phyloP scores from a whole-genome alignment of 257 asterid species.

The Misopates orontium region DNA sequence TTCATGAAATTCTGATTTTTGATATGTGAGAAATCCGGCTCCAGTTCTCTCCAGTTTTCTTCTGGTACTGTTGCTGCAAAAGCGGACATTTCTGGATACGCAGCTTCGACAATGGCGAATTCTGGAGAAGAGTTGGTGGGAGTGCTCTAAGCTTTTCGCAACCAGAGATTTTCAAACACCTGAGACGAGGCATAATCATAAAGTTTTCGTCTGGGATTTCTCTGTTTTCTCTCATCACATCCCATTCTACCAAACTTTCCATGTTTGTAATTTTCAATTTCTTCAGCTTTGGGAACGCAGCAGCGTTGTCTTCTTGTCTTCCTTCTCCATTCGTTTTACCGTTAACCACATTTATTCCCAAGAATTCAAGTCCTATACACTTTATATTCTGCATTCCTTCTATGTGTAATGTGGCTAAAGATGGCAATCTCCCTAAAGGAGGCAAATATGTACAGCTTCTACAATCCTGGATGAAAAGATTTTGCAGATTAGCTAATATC shows the following conservation, averaged over 20 bases:
- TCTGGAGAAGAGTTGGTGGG: constrained; percentile 40
- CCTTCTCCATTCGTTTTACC: constrained; percentile 3
- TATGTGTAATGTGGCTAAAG: constrained; percentile 45
- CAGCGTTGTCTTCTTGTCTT: background rate
- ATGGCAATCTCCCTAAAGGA: constrained; percentile 53
- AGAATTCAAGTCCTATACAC: constrained; percentile 36
- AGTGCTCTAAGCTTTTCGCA: constrained; percentile 48
- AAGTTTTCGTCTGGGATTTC: constrained; percentile 14
- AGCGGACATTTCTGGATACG: constrained; percentile 40
- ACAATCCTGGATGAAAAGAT: constrained; percentile 51
- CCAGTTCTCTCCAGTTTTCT: constrained; percentile 41
- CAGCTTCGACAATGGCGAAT: constrained; percentile 37
- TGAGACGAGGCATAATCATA: constrained; percentile 50
- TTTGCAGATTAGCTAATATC: constrained; percentile 38
- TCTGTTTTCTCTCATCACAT: constrained; percentile 16
- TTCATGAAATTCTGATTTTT: constrained; percentile 38
- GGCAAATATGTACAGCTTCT: constrained; percentile 45
- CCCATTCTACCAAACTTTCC: constrained; percentile 57
- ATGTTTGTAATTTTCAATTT: constrained; percentile 53
- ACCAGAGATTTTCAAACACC: constrained; percentile 48
- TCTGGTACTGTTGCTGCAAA: constrained; percentile 36
- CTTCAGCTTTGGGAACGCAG: constrained; percentile 53
- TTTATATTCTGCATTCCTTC: constrained; percentile 43
- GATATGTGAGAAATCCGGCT: constrained; percentile 41
- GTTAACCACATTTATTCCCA: constrained; percentile 20